Evolutionary conservation across 306 rosid species (phyloP).

Genomic region (Fragaria iinumae): DNA sequence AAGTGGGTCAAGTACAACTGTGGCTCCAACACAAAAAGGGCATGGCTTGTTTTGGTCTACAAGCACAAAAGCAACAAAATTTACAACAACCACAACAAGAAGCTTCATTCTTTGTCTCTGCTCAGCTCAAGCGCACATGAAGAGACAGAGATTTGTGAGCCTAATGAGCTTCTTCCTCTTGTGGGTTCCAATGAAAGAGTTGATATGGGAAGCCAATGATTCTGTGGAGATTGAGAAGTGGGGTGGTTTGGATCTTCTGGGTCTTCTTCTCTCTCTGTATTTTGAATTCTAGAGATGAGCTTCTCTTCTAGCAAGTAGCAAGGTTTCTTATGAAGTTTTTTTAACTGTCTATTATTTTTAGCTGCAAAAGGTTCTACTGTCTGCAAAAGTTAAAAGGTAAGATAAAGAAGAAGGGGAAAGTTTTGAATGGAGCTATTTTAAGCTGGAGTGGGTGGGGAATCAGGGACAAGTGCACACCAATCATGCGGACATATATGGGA

Average conservation of each 20-base stretch:
- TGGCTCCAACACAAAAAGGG: constrained; percentile 46
- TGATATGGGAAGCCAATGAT: constrained; percentile 12
- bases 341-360: neutral
- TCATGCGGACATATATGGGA: constrained; percentile 25
- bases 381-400: constrained; percentile 1
- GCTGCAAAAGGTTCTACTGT: constrained; percentile 1
- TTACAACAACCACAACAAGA: constrained; percentile 23
- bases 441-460: constrained; percentile 6
- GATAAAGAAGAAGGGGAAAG: constrained; percentile 15
- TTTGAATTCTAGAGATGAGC: constrained; percentile 2
- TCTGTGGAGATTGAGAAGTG: neutral
- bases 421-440: constrained; percentile 9
- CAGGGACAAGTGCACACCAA: constrained; percentile 28
- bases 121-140: constrained; percentile 29
- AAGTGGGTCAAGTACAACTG: constrained; percentile 31
- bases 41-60: constrained; percentile 35
- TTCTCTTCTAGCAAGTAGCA: neutral
- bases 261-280: constrained; percentile 9
- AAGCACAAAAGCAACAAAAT: constrained; percentile 21
- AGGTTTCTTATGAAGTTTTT: constrained; percentile 7
- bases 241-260: constrained; percentile 27
- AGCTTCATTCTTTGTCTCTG: constrained; percentile 42
- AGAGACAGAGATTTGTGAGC: constrained; percentile 21
- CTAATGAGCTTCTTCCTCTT: neutral
- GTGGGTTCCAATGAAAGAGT: constrained; percentile 21